Conservation (phyloP, 257 asterid species). For the Coffea canephora region DNA sequence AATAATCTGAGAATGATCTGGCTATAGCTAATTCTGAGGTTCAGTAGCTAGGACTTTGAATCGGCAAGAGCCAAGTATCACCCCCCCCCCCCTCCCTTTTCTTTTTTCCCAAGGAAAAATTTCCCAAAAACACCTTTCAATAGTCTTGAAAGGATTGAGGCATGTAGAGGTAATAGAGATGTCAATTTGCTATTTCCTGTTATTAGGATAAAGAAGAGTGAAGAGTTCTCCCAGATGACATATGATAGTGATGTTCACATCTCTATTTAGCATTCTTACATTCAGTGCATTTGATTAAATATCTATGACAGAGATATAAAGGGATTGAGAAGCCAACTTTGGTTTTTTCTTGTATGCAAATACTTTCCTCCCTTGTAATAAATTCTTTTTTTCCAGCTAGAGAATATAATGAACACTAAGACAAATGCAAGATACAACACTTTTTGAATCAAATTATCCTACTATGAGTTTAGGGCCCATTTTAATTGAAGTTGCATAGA, state of each 20-base stretch:
- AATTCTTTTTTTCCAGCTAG: background rate
- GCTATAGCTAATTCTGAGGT: background rate
- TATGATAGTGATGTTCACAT: background rate
- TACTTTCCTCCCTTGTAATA: background rate
- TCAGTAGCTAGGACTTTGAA: background rate
- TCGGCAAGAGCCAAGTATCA: background rate
- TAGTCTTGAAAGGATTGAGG: background rate
- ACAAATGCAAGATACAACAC: background rate
- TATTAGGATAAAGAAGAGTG: background rate
- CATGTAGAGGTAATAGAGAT: too few species aligned
- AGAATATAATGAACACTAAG: background rate
- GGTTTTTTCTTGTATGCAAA: background rate
- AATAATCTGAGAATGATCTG: slow-evolving; percentile 3
- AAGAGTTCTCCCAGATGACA: background rate
- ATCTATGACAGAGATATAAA: background rate
- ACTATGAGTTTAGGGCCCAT: background rate
- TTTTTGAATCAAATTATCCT: background rate
- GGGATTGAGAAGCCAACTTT: background rate
- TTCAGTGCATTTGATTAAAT: background rate
- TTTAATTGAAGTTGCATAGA: too few species aligned
- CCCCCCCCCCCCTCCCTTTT: background rate
- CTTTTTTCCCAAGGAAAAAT: background rate
- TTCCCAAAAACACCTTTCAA: background rate
- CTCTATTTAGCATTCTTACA: background rate
- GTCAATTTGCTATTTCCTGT: background rate